These are phyloP conservation scores for Fusarium sp. DNA, from an alignment of 2,329 filamentous ascomycete species.

Conservation along the genomic window DNA sequence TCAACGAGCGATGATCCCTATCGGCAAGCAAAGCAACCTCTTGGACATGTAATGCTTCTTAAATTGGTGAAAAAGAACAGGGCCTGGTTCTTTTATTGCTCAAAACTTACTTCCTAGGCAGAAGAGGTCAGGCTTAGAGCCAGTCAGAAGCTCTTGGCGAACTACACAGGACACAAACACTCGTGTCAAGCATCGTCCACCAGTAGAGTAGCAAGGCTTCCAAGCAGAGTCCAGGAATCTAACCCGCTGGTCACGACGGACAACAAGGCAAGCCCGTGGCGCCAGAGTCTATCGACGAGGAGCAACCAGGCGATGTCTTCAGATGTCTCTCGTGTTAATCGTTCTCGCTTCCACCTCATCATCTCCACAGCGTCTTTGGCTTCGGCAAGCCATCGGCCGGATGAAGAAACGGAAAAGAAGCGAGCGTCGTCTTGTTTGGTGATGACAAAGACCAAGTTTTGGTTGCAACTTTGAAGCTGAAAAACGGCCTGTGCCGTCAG, in stretches of 20 bases:
- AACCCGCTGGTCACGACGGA: not conserved
- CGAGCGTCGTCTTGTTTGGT: not conserved
- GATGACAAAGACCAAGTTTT: constrained; percentile 1
- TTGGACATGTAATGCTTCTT: no score
- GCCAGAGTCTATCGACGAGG: constrained; percentile 7
- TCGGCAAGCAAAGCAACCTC: not conserved
- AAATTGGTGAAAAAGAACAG: no score
- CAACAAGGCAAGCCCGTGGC: constrained; percentile 13
- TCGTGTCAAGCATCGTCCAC: not conserved
- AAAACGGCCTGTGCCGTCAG: not conserved
- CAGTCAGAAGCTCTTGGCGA: not conserved
- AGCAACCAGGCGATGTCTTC: not conserved
- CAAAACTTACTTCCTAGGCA: no score
- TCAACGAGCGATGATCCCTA: not conserved
- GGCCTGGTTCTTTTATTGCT: no score
- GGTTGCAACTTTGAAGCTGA: constrained; percentile 2
- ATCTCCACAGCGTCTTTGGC: constrained; percentile 15
- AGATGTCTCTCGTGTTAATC: not conserved
- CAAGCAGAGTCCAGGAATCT: not conserved
- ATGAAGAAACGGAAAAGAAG: constrained; percentile 17
- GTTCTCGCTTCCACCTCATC: not conserved
- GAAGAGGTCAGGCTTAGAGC: no score
- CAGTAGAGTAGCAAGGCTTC: not conserved
- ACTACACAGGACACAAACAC: not conserved
- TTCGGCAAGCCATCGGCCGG: constrained; percentile 3